Evolutionary conservation across 2,329 filamentous ascomycete genomes (phyloP).

Genomic region (Talaromyces verruculosus): DNA sequence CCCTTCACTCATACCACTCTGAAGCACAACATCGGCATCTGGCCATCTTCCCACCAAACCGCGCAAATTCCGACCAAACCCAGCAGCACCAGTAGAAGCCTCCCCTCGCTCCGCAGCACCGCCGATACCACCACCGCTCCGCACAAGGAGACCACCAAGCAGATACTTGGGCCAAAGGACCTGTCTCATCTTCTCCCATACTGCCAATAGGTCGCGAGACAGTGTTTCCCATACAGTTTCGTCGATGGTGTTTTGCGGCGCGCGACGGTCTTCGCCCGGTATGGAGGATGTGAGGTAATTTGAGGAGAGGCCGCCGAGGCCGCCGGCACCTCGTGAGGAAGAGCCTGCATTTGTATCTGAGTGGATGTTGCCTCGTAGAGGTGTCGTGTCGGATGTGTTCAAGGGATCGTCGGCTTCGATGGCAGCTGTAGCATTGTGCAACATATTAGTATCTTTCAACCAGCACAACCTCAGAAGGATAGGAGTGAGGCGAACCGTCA

Average conservation of each 20-base stretch:
- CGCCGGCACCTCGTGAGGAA: conserved; percentile 37
- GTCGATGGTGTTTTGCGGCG: conserved; percentile 90
- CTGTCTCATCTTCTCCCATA: conserved; percentile 98
- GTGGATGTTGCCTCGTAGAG: conserved; percentile 81
- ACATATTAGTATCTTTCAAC: neutral
- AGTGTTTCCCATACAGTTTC: conserved; percentile 98
- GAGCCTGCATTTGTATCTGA: conserved; percentile 43
- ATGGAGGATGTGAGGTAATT: conserved; percentile 86
- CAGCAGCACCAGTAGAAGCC: conserved; percentile 32
- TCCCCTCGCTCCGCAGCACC: conserved; percentile 60
- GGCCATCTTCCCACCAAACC: conserved; percentile 64
- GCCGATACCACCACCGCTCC: conserved; percentile 55
- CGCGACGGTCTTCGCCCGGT: conserved; percentile 86
- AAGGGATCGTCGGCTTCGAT: conserved; percentile 92
- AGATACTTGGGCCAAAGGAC: conserved; percentile 95
- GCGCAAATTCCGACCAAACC: conserved; percentile 51
- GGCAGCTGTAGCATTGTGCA: conserved; percentile 50
- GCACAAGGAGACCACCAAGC: conserved; percentile 65
- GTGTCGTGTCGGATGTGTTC: conserved; percentile 68
- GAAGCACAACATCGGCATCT: conserved; percentile 64
- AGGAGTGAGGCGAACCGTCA: conserved; percentile 57
- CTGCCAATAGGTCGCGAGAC: conserved; percentile 82
- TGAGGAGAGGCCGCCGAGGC: conserved; percentile 57
- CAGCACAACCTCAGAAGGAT: neutral
- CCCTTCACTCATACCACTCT: conserved; percentile 79